Percentiles rank a stretch among this genome's conserved stretches.
Conservation (phyloP, 1,284 basidiomycete genomes). For the Stygiomarasmius scandens region DNA sequence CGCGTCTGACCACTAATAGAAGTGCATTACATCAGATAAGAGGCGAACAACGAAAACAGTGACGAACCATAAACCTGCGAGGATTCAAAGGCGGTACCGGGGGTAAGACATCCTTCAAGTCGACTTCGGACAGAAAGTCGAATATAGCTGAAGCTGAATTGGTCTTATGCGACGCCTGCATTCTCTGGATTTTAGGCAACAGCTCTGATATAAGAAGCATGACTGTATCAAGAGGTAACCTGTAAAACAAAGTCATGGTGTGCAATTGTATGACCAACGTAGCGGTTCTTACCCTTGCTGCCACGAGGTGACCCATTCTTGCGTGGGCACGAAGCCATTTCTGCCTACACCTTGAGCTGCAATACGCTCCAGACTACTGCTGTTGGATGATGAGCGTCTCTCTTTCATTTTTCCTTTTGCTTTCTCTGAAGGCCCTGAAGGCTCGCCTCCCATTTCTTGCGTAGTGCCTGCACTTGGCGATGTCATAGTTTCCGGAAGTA, state of each 20-base stretch:
- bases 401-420: slow-evolving; percentile 86
- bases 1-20: slow-evolving; percentile 82
- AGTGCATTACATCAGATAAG: slow-evolving; percentile 12
- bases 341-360: slow-evolving; percentile 73
- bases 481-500: slow-evolving; percentile 31
- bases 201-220: slow-evolving; percentile 86
- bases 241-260: slow-evolving; percentile 29
- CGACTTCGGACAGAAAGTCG: slow-evolving; percentile 70
- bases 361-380: slow-evolving; percentile 61
- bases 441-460: slow-evolving; percentile 20
- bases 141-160: slow-evolving; percentile 67
- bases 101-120: slow-evolving; percentile 71
- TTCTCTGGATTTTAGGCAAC: slow-evolving; percentile 81
- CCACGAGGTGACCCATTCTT: slow-evolving; percentile 94
- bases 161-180: slow-evolving; percentile 68
- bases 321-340: slow-evolving; percentile 90
- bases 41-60: slow-evolving; percentile 1
- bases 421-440: slow-evolving; percentile 68
- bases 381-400: slow-evolving; percentile 54
- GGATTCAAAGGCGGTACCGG: slow-evolving; percentile 64
- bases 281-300: slow-evolving; percentile 69
- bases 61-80: slow-evolving; percentile 72
- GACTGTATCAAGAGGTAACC: slow-evolving; percentile 83
- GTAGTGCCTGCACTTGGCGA: slow-evolving; percentile 45
- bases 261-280: slow-evolving; percentile 3